A percentile compares a stretch with the other conserved stretches of the same genome.
Conservation (phyloP, 345 rosid genomes). For the Kernera saxatilis region DNA sequence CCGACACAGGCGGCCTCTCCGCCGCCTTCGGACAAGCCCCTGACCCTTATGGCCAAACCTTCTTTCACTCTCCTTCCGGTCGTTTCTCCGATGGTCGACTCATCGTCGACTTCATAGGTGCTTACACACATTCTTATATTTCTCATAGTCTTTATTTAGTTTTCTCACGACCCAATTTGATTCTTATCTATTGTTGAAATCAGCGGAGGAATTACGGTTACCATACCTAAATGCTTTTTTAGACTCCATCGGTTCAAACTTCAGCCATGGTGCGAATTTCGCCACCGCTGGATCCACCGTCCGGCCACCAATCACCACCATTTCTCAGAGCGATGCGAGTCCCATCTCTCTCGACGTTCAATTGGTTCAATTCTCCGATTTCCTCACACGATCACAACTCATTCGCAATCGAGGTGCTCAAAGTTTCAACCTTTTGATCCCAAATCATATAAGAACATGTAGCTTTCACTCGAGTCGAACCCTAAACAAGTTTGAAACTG, state of each 20-base stretch:
- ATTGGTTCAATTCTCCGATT: constrained; percentile 51
- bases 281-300: constrained; percentile 78
- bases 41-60: constrained; percentile 54
- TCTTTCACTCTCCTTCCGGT: constrained; percentile 56
- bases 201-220: constrained; percentile 50
- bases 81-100: constrained; percentile 65
- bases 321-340: constrained; percentile 52
- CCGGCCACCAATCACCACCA: constrained; percentile 54
- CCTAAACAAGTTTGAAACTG: background rate
- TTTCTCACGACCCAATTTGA: background rate
- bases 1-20: constrained; percentile 53
- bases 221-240: constrained; percentile 53
- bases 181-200: background rate
- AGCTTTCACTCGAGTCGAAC: background rate
- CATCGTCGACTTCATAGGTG: constrained; percentile 61
- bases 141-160: background rate
- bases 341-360: constrained; percentile 73
- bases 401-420: constrained; percentile 40
- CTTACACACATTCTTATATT: background rate
- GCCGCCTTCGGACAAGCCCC: constrained; percentile 57
- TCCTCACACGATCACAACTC: constrained; percentile 38
- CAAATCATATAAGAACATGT: background rate
- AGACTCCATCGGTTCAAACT: constrained; percentile 63
- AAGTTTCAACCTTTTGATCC: constrained; percentile 11
- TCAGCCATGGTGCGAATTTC: constrained; percentile 79